Base-by-base conservation (phyloP, 805 yeast species). In the Wickerhamomyces pijperi region DNA sequence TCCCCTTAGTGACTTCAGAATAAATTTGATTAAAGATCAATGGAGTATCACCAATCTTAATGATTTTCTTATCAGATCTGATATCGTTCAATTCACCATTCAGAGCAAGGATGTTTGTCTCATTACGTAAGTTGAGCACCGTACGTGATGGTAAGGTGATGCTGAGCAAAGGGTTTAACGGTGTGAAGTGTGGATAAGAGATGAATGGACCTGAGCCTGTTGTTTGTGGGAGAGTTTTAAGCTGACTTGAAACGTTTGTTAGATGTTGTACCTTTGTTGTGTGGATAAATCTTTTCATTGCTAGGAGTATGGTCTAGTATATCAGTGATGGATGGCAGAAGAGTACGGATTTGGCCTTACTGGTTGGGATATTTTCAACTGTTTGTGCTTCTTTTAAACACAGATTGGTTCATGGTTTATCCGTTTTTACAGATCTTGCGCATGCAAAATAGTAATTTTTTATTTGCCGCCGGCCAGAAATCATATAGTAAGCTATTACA, bases 131-230 rank as follows among this genome's bases (percentile, higher is more conserved):
- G 37, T 45, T 52, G 35, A 44, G 49, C 41, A 42, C 52, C 16
- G 38, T 45, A 25, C 51, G 47, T 5, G 51, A 38, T 3, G 60
- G 47, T 3, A 57, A 42, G 9, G 50, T 43, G 5, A 58, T 41
- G 37, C 51, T 53, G 3, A 56, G 46, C 29, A 52, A 36, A 9
- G 56, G 49, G 2, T 56, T 53, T 37, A 56, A 39, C 19, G 58
- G 52, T 31, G 55, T 41, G 39, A 57, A 57, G 11, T 46, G 48
- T 5, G 62, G 56, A 21, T 48, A 40, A 31, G 56, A 58, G 18
- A 56, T 42, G 38, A 59, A 58, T 4, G 56, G 55, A 1, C 61
- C 63, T 4, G 50, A 37, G 2, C 58, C 58, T 2, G 59, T 54
- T 11, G 46, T 40, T 3, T 42, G 40, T 13, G 50, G 49, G 1